Base-by-base conservation (phyloP, 495 filamentous ascomycete genomes). In the Trichoderma gamsii region DNA sequence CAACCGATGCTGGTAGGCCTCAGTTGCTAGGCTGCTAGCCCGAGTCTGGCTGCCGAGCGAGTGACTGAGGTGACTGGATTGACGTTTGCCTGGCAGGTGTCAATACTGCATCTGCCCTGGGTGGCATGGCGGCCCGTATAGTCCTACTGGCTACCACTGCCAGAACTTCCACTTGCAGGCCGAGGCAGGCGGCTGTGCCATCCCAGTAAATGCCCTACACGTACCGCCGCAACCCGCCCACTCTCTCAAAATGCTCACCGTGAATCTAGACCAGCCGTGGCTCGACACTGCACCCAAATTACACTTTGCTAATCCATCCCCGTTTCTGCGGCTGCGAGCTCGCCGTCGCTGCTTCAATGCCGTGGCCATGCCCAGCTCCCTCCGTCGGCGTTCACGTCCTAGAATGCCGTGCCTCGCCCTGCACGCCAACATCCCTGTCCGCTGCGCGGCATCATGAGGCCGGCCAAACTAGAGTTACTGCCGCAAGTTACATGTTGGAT, bases 381-480 rank as follows among this genome's bases (percentile, higher is more conserved):
- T 18, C 49, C 49, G 21, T 18, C 49, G 9, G n/a, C 49, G n/a
- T 18, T 52, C 49, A 11, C 49, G 49, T 52, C 21, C 49, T 7
- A 21, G 5, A 15, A 21, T 38, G 35, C 35, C 35, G 8, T n/a
- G 18, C 49, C 8, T 52, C 18, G 49, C 49, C 49, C 49, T 52
- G 49, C 49, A 18, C n/a, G 5, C 4, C 49, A 5, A 18, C 16
- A 38, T 38, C 44, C 56, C 56, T 25, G 21, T 61, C 1, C 23
- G 9, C 56, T 59, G 51, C 51, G 25, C 25, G 56, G 23, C 23
- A 61, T 61, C 56, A 61, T 61, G 56, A 61, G 56, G 56, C 56
- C 56, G 23, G 23, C 29, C 56, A 61, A 13, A 13, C 56, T 49
- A 15, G 4, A 15, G 44, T 49, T n/a, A n/a, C 44, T n/a, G n/a